Base-by-base conservation (phyloP, 345 rosid species). In the Citrus maxima region DNA sequence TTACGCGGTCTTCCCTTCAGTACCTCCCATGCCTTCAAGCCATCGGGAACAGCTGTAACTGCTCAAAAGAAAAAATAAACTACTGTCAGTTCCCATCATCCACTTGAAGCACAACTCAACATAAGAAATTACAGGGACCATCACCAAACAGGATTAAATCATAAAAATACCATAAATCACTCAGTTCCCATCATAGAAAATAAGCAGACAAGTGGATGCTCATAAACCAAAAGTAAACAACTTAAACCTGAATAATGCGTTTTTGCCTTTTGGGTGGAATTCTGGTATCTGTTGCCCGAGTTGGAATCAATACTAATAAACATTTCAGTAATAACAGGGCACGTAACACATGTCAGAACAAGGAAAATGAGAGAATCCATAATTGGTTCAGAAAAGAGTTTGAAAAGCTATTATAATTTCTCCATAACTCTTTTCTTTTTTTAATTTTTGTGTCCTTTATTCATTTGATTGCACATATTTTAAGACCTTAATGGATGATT, bases 21-120 rank as follows among this genome's bases (percentile, higher is more conserved):
- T 78, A 90, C 84, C 89, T 94, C 96, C 99, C 99, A 96, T n/a
- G 98, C 99, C 83, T 89, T 89, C 66, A 96, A 85, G 51, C 99
- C 99, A 89, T 96, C 97, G 54, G 97, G 64, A 56, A 91, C 94
- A 35, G 95, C 88, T 28, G 82, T 88, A 86, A 96, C 99, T 96
- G 90, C 80, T 32, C 76, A 80, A 70, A 78, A 73, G 75, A 21
- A 66, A 79, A 42, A 77, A 10, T 42, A 70, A 46, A 24, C 37
- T 5, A 14, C n/a, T 22, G 37, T 80, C 69, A 83, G 75, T 61
- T 64, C 74, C 24, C 59, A 70, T 51, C 30, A 61, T 32, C 34
- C 34, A 32, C 34, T 46, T 67, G 2, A 83, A 64, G 70, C 42
- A 61, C 69, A 62, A 70, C 49, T 75, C 38, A 67, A 59, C 0